Evolutionary conservation across 2,329 filamentous ascomycete genomes (phyloP), one percentile per base, ranked within the genome.

Genomic region (Drechslerella stenobrocha): DNA sequence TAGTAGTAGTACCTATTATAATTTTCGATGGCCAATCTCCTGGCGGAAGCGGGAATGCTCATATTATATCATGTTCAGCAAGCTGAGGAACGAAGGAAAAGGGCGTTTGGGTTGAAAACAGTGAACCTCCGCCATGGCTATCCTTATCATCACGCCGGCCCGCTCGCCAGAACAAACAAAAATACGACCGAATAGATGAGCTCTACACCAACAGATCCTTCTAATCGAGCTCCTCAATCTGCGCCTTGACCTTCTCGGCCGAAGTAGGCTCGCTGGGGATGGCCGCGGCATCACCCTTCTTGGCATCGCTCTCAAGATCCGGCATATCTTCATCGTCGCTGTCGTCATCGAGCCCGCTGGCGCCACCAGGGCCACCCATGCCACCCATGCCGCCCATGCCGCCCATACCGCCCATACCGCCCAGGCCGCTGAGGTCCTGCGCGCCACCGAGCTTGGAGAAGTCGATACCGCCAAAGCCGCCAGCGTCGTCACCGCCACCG

Each of bases 381-480:
- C 73, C 75, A 2, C 74, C 78, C 50, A 75, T 76, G 23, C 81
- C 83, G 26, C 77, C 80, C 42, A 77, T 76, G n/a, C 75, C 76
- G 44, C 73, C 74, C 50, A 73, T 73, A 46, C 73, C 75, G 2
- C 74, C 78, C 50, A 75, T 76, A 23, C 81, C 83, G 26, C 77
- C 80, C 42, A 77, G 79, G 46, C 76, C 78, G 70, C 78, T 78
- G 70, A 76, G 73, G 45, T 74, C 75, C 47, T 78, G 84, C 71
- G 81, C 84, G 70, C 82, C 86, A 70, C 86, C 87, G 70, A 95
- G 86, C 82, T 95, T 95, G 74, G 88, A 93, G 84, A 95, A 95
- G 79, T 95, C 90, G 76, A 96, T 93, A 74, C 88, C 89, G 74
- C 88, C 85, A 61, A 74, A 72, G 35, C 73, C 76, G 18, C 73